Conservation (phyloP, 257 asterid genomes). For the Anisodus tanguticus region DNA sequence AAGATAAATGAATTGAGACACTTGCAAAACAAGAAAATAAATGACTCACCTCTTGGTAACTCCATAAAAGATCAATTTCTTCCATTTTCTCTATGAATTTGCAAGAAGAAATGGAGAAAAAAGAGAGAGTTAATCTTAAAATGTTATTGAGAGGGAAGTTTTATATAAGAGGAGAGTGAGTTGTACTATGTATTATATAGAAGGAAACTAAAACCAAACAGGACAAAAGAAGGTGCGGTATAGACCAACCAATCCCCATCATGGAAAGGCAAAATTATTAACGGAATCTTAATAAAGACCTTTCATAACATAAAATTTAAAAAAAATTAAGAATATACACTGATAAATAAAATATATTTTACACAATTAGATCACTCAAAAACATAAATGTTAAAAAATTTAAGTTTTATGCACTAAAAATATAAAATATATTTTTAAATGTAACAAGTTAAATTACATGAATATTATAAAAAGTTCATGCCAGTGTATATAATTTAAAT, state of each 20-base stretch:
- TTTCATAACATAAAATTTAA: conserved; percentile 42
- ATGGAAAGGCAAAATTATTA: conserved; percentile 37
- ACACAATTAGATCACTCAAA: neutral
- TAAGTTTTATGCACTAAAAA: too few relatives aligned
- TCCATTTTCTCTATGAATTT: conserved; percentile 43
- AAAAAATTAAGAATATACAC: neutral
- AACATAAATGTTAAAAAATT: neutral
- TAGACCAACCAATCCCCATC: conserved; percentile 39
- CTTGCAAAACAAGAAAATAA: conserved; percentile 26
- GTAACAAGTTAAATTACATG: neutral
- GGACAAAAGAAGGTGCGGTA: conserved; percentile 32
- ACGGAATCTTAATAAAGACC: conserved; percentile 17
- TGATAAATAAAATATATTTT: neutral
- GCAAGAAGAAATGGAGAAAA: conserved; percentile 5
- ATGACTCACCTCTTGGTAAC: conserved; percentile 58
- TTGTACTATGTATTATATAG: conserved; percentile 52
- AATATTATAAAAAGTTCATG: neutral
- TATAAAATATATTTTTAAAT: too few relatives aligned
- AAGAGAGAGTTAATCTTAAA: conserved; percentile 28
- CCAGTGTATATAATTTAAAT: neutral
- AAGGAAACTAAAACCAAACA: conserved; percentile 35
- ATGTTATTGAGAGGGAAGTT: conserved; percentile 41
- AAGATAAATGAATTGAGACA: neutral
- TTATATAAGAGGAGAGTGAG: conserved; percentile 34
- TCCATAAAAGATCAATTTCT: conserved; percentile 64